Conservation (phyloP, 2,329 filamentous ascomycete genomes). For the Teratosphaeria epicoccoides region DNA sequence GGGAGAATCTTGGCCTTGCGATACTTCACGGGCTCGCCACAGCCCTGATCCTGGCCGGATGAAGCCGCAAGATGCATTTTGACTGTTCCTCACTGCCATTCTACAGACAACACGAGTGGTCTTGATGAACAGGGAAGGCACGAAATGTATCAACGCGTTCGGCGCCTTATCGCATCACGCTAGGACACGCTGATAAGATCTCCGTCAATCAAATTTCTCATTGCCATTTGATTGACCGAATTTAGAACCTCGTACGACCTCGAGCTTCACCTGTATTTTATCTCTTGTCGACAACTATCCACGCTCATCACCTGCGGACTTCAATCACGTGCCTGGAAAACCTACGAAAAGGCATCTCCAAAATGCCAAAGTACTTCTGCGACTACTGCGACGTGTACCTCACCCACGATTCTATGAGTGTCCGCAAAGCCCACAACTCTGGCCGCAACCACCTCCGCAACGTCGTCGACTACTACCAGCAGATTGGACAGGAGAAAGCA, state of each 20-base stretch:
- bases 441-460: conserved; percentile 95
- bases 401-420: conserved; percentile 98
- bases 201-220: neutral
- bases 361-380: conserved; percentile 38
- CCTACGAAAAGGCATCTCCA: conserved; percentile 1
- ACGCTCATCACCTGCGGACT: neutral
- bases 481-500: conserved; percentile 97
- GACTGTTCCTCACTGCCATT: no score
- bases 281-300: neutral
- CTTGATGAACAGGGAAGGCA: neutral
- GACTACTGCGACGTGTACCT: conserved; percentile 99
- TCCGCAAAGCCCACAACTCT: conserved; percentile 96
- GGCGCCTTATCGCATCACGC: neutral
- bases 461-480: conserved; percentile 97
- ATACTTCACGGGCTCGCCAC: conserved; percentile 1
- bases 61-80: neutral
- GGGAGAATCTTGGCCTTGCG: conserved; percentile 35
- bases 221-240: neutral
- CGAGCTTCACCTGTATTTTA: neutral
- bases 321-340: neutral
- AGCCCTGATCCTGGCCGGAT: neutral
- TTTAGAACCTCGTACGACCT: neutral
- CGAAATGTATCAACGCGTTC: neutral
- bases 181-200: neutral
- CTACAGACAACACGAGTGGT: no score